Conservation (phyloP, 805 yeast genomes). For the Naumovozyma baii region DNA sequence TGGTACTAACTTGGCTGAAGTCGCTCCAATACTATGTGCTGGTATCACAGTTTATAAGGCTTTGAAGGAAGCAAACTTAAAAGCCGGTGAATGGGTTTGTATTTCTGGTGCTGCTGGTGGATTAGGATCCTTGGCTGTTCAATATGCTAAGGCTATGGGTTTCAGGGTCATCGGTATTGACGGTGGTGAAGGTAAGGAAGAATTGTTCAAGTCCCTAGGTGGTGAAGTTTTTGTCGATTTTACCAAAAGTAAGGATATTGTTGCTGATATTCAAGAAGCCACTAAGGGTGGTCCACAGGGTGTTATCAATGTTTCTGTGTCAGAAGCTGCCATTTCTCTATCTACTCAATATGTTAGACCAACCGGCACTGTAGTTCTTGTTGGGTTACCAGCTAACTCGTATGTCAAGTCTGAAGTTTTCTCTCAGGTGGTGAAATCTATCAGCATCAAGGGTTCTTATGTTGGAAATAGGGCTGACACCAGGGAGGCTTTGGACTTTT, state of each 20-base stretch:
- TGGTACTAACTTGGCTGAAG: constrained; percentile 60
- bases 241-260: constrained; percentile 41
- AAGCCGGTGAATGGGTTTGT: constrained; percentile 50
- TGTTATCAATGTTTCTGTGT: constrained; percentile 60
- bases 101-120: constrained; percentile 58
- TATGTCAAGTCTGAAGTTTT: constrained; percentile 56
- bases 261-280: constrained; percentile 40
- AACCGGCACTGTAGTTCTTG: constrained; percentile 59
- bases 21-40: constrained; percentile 56
- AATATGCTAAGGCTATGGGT: constrained; percentile 53
- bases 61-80: constrained; percentile 40
- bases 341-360: constrained; percentile 51
- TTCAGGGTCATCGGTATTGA: constrained; percentile 47
- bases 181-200: constrained; percentile 45
- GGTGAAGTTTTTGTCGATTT: constrained; percentile 50
- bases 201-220: constrained; percentile 38
- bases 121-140: constrained; percentile 48
- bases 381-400: constrained; percentile 74
- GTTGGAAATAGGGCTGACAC: constrained; percentile 86
- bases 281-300: constrained; percentile 69
- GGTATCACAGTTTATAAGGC: constrained; percentile 58
- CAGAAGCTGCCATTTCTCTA: constrained; percentile 51
- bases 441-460: constrained; percentile 67
- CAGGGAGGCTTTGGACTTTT: constrained; percentile 63
- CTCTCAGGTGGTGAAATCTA: constrained; percentile 59